Percentiles rank a stretch among this genome's conserved stretches.
Evolutionary conservation across 352 stramenopile species (phyloP).

Genomic region (Phytophthora multivora): DNA sequence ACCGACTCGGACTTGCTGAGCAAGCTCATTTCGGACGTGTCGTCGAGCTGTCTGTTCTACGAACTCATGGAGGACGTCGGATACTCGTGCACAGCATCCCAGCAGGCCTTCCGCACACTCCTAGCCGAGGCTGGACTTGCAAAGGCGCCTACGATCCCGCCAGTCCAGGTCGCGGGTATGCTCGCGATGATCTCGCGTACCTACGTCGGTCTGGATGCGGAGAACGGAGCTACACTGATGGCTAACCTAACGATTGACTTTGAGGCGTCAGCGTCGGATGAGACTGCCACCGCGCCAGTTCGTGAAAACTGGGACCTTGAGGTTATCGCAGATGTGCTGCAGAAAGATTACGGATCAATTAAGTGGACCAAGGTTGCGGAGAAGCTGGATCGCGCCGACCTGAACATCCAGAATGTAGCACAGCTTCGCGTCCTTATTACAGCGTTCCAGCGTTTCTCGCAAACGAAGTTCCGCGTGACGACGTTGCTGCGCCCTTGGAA

Average conservation of each 20-base stretch:
- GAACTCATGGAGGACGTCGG: constrained; percentile 92
- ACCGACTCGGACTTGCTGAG: constrained; percentile 66
- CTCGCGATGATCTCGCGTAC: constrained; percentile 87
- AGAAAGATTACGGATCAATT: constrained; percentile 85
- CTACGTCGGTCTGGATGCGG: constrained; percentile 65
- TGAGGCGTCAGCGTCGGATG: constrained; percentile 44
- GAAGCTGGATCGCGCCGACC: constrained; percentile 82
- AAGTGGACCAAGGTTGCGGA: constrained; percentile 88
- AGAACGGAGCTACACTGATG: constrained; percentile 79
- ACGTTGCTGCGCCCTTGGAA: constrained; percentile 82
- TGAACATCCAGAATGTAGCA: constrained; percentile 62
- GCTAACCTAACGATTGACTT: constrained; percentile 83
- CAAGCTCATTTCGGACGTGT: constrained; percentile 83
- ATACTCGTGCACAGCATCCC: constrained; percentile 80
- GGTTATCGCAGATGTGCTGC: constrained; percentile 84
- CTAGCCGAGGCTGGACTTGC: constrained; percentile 81
- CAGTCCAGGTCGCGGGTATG: constrained; percentile 88
- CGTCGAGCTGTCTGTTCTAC: constrained; percentile 84
- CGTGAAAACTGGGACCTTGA: constrained; percentile 81
- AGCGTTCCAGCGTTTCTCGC: constrained; percentile 82
- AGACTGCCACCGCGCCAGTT: constrained; percentile 31
- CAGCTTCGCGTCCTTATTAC: constrained; percentile 78
- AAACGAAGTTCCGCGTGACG: constrained; percentile 79
- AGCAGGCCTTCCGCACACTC: constrained; percentile 82
- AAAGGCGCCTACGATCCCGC: constrained; percentile 83